Conservation (phyloP, 139 green algal genomes). For the Chlamydomonas asymmetrica region DNA sequence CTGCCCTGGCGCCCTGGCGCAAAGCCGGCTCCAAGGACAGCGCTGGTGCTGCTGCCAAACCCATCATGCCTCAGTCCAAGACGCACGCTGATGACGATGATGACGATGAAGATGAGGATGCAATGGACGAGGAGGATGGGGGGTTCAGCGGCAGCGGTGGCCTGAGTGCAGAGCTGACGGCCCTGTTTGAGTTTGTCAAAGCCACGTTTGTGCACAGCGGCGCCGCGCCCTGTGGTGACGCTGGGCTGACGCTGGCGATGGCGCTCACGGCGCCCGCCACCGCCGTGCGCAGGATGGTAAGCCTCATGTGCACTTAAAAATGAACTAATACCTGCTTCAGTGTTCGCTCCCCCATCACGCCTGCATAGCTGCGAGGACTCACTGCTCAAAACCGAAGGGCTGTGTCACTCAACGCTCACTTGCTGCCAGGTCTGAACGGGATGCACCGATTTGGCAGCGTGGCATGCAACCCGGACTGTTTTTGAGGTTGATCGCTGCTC, state of each 20-base stretch:
- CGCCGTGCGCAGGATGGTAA: slow-evolving; percentile 49
- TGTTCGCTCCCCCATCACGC: not conserved
- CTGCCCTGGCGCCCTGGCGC: slow-evolving; percentile 25
- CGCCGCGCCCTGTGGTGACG: slow-evolving; percentile 23
- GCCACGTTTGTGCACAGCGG: slow-evolving; percentile 24
- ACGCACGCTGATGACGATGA: not conserved
- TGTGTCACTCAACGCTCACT: no score
- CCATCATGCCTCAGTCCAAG: no score
- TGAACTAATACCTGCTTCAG: slow-evolving; percentile 5
- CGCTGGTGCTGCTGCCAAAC: no score
- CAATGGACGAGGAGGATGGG: not conserved
- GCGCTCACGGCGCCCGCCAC: slow-evolving; percentile 44
- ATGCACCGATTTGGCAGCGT: no score
- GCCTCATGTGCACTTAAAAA: no score
- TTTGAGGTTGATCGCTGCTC: no score
- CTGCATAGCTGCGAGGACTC: no score
- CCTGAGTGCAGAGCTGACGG: slow-evolving; percentile 27
- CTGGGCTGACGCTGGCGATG: slow-evolving; percentile 41
- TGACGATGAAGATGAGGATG: not conserved
- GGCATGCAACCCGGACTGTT: no score
- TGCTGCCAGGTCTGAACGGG: no score
- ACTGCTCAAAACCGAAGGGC: no score
- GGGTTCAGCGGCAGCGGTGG: slow-evolving; percentile 1
- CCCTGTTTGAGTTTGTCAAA: slow-evolving; percentile 45
- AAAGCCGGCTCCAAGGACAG: not conserved